Evolutionary conservation across 2,329 filamentous ascomycete genomes (phyloP), one percentile per base, ranked within the genome.

Genomic region (Dactylellina sp.): DNA sequence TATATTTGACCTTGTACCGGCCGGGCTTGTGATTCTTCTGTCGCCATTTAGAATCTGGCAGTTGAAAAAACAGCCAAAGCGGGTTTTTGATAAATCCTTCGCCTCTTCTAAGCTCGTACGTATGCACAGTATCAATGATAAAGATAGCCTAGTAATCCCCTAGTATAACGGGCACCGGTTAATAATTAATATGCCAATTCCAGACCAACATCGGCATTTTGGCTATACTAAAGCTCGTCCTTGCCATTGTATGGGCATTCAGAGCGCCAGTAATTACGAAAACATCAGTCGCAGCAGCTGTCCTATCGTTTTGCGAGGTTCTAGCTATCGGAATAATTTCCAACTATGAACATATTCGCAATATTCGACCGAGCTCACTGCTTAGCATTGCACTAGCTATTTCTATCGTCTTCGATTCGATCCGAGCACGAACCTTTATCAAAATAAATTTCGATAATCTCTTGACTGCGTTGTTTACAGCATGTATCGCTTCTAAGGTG

Each of bases 1-100:
- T 49, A 44, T 62, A 22, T 74, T 74, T 39, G 49, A 74, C 32
- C 40, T 74, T 11, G 35, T 62, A 3, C 70, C 61, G 1, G 70
- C 70, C 0, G 62, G 49, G 7, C 46, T 66, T 20, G 55, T 74
- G 12, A 66, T 74, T n/a, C 20, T 62, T 7, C 20, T 66, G 6
- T 18, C 70, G 18, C 61, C 61, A 6, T 24, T 66, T 9, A 61
- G 61, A 32, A 56, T 74, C 24, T 60, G 61, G 62, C 61, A 74
- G 6, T 16, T 74, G 42, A 39, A 46, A 14, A 20, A 50, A n/a
- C 46, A 37, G 22, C 70, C 61, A 16, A 61, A 66, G n/a, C 62
- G 61, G 37, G 61, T 74, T 6, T 74, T 74, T 18, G 70, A 74
- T n/a, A 61, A 52, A 20, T 74, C 70, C 7, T 65, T 74, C 24